Evolutionary conservation across 208 protist genomes (phyloP).

Genomic region (Acanthamoeba polyphaga): DNA sequence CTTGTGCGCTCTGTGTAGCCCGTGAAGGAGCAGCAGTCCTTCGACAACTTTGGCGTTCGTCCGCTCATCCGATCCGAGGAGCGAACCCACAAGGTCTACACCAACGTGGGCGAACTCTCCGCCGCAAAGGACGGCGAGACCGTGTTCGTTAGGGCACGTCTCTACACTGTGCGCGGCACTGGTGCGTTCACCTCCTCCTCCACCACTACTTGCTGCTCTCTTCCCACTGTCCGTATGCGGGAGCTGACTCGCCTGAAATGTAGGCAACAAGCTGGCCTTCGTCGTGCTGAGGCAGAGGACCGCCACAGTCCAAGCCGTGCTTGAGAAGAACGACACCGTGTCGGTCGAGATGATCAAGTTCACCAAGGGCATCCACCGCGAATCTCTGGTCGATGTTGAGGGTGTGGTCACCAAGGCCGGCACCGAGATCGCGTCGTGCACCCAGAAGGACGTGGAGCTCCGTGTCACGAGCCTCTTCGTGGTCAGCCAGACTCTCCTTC

Average conservation of each 20-base stretch:
- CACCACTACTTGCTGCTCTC: not conserved
- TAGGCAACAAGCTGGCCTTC: slow-evolving; percentile 64
- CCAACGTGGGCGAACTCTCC: slow-evolving; percentile 22
- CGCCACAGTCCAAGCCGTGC: slow-evolving; percentile 17
- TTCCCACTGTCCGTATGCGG: not conserved
- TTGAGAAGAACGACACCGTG: slow-evolving; percentile 1
- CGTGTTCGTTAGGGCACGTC: slow-evolving; percentile 20
- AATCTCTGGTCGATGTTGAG: slow-evolving; percentile 65
- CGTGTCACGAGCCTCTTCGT: slow-evolving; percentile 53
- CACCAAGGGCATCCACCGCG: slow-evolving; percentile 54
- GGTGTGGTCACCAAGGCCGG: slow-evolving; percentile 34
- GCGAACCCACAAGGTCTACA: not conserved
- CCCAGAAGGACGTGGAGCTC: slow-evolving; percentile 73
- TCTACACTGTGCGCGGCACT: slow-evolving; percentile 57
- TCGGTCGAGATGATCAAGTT: slow-evolving; percentile 74
- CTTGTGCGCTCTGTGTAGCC: not conserved
- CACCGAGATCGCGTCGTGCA: not conserved
- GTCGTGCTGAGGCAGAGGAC: slow-evolving; percentile 56
- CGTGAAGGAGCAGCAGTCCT: not conserved
- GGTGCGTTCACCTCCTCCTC: not conserved
- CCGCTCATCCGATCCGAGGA: slow-evolving; percentile 49
- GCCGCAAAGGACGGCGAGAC: slow-evolving; percentile 45
- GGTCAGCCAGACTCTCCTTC: not conserved
- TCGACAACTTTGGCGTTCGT: slow-evolving; percentile 64
- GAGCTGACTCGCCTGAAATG: too few species aligned